Evolutionary conservation across 2,329 filamentous ascomycete genomes (phyloP).

Genomic region (Balansia obtecta): DNA sequence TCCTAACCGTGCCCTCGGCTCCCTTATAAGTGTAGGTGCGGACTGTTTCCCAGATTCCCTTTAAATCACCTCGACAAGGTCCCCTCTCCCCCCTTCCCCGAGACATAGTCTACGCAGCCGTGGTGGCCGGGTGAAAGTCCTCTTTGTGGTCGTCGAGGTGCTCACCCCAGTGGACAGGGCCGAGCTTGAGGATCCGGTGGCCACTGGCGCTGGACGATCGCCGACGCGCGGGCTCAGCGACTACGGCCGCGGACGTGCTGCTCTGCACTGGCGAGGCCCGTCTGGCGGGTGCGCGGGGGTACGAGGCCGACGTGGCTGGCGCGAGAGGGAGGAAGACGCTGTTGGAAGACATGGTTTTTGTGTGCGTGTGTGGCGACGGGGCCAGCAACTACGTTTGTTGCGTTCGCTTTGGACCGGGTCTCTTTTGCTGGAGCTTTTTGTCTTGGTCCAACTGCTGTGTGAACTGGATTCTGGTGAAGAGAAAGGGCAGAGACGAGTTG

Average conservation of each 20-base stretch:
- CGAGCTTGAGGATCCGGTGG: slow-evolving; percentile 48
- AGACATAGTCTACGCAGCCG: slow-evolving; percentile 15
- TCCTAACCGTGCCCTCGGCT: too few species aligned
- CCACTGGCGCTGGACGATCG: slow-evolving; percentile 39
- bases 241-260: slow-evolving; percentile 13
- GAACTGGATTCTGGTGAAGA: too few species aligned
- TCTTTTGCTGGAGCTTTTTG: too few species aligned
- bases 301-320: slow-evolving; percentile 44
- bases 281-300: slow-evolving; percentile 31
- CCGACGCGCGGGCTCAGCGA: slow-evolving; percentile 20
- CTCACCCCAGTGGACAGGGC: slow-evolving; percentile 52
- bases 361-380: background rate
- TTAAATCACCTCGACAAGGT: too few species aligned
- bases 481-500: too few species aligned
- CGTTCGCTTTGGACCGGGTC: too few species aligned
- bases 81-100: too few species aligned
- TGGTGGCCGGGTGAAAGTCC: slow-evolving; percentile 38
- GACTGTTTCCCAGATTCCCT: too few species aligned
- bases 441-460: too few species aligned
- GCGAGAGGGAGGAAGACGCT: slow-evolving; percentile 41
- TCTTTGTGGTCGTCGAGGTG: slow-evolving; percentile 42
- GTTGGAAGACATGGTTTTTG: slow-evolving; percentile 8
- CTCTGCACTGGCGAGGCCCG: slow-evolving; percentile 9
- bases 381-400: background rate
- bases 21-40: too few species aligned